Base-by-base conservation (phyloP, 2,329 filamentous ascomycete genomes). In the Ceratocystis alfenasii region DNA sequence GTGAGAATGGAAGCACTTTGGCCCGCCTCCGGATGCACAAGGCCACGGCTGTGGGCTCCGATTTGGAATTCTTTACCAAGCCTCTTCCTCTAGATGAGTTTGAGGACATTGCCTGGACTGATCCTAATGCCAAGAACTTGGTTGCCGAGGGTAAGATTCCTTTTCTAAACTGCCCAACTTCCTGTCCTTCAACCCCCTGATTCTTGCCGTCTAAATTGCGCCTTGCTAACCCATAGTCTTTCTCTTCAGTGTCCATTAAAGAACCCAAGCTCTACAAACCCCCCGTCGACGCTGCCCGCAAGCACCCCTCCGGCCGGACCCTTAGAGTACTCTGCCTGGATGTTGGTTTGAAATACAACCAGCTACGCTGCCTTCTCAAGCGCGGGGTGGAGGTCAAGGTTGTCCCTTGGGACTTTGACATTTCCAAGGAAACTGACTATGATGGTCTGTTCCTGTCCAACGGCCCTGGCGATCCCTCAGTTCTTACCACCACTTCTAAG, bases 401-500 rank as follows among this genome's bases (percentile, higher is more conserved):
- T 66, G 92, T 94, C 69, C 94, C 94, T 8, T 99, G 93, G 92
- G 87, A 99, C 78, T 91, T 96, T 73, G 88, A 97, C 75, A 91
- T 97, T 75, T 85, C 87, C 65, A 78, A 81, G 65, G 83, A 90
- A 66, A 86, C 86, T 65, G 85, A 95, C 70, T 97, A 96, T 74
- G 94, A 99, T 75, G 94, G 94, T 74, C 84, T 99, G 61, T 99
- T 99, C 80, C 86, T 99, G 71, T 97, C 93, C 70, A 99, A 99
- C 80, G 94, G 94, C 71, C 94, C 94, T 57, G 94, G 94, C 78
- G 92, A 99, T 76, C 94, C 94, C 65, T 87, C 93, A 5, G 88
- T 90, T 72, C 85, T 99, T 77, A 82, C 87, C 41, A 78, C 79
- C 65, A 96, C 93, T 5, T 85, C 95, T 67, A 83, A 87, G 74